phyloP scores from a whole-genome alignment of 2,329 filamentous ascomycete species.

The Pestalotiopsis sp. region DNA sequence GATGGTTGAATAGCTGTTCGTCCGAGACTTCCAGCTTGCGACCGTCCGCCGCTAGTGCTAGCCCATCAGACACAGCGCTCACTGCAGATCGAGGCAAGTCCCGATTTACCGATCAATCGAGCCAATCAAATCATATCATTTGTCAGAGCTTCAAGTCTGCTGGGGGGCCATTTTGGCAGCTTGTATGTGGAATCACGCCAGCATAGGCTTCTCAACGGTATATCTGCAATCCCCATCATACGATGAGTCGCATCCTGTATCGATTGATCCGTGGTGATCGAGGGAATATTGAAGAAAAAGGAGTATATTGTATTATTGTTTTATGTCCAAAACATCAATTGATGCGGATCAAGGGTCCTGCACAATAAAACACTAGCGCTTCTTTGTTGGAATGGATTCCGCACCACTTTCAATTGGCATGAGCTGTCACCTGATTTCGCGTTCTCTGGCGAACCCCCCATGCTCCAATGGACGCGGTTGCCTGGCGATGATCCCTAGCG shows the following conservation, averaged over 20 bases:
- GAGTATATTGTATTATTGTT: too few relatives aligned
- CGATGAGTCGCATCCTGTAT: not conserved
- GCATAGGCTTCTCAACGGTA: not conserved
- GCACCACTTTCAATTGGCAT: not conserved
- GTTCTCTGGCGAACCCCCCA: not conserved
- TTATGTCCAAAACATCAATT: not conserved
- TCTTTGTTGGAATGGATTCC: not conserved
- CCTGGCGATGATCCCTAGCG: constrained; percentile 8
- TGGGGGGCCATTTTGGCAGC: not conserved
- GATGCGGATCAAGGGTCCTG: too few relatives aligned
- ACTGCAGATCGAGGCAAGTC: not conserved
- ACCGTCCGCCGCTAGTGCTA: not conserved
- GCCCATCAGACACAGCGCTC: not conserved
- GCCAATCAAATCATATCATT: constrained; percentile 1
- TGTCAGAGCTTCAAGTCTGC: constrained; percentile 1
- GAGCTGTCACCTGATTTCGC: constrained; percentile 10
- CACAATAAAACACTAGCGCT: not conserved
- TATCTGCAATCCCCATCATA: not conserved
- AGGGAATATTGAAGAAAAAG: not conserved
- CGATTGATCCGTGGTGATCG: not conserved
- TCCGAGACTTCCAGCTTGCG: not conserved
- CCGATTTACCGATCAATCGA: not conserved
- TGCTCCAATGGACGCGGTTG: constrained; percentile 3
- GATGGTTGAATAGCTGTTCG: not conserved
- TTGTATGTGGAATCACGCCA: not conserved